Base-by-base conservation (phyloP, 2,329 filamentous ascomycete genomes). In the Keithomyces neogunnii region DNA sequence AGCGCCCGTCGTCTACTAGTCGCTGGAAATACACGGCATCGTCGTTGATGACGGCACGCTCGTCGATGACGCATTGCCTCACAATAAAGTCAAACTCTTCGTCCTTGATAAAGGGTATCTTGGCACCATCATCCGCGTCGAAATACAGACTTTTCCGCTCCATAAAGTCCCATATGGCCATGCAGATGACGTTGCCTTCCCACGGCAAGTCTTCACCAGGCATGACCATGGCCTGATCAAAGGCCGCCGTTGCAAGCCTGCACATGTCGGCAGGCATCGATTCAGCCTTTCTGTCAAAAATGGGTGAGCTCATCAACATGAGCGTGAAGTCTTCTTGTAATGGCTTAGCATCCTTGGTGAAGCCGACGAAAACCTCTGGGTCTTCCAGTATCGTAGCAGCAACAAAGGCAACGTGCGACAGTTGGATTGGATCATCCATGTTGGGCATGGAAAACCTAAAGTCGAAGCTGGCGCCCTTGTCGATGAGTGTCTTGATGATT, bases 1-100 rank as follows among this genome's bases (percentile, higher is more conserved):
- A 69, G 6, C 65, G 59, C 0, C 59, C 56, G 49, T 69, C 65
- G 8, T 54, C 51, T 1, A 54, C 53, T 2, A 69, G 57, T 1
- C 66, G 62, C 28, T 60, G 50, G 10, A 69, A 49, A 19, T 60
- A 54, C 3, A 56, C 38, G 4, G 49, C 45, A 46, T 62, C 57
- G 29, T 57, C 54, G 13, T 64, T 55, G n/a, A 65, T 31, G n/a
- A 68, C 53, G 6, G 62, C 50, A 30, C 58, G 51, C 10, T 60
- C 53, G 26, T 64, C 52, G n/a, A 60, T 50, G 8, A 52, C 50
- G 10, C 55, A 45, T 8, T 39, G 26, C 3, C 47, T 36, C 3
- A 54, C 49, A n/a, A 45, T 39, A 9, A 1, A 2, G n/a, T 49
- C 36, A 32, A 64, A 64, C 8, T 48, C 49, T 0, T 43, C 10